Evolutionary conservation across 495 filamentous ascomycete genomes (phyloP).

Genomic region (Cryomyces antarcticus): DNA sequence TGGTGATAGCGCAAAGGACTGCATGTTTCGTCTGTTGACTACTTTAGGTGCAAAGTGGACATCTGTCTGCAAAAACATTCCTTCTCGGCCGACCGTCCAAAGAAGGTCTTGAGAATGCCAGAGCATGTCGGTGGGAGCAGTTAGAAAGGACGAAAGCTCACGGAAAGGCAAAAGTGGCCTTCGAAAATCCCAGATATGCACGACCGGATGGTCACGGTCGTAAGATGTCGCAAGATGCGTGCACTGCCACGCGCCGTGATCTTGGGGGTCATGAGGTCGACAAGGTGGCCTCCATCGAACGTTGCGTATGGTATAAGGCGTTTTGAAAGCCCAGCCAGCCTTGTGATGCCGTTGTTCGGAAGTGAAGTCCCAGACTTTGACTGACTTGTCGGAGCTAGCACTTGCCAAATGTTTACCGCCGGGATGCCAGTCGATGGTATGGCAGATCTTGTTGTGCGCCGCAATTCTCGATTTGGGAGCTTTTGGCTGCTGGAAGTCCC

Average conservation of each 20-base stretch:
- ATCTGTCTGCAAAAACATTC: conserved; percentile 74
- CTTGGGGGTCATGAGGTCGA: conserved; percentile 45
- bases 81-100: conserved; percentile 76
- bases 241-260: conserved; percentile 42
- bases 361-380: conserved; percentile 89
- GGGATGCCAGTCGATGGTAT: conserved; percentile 83
- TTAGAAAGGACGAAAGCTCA: conserved; percentile 59
- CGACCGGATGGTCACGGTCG: conserved; percentile 40
- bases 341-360: conserved; percentile 63
- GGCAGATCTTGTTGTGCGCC: conserved; percentile 65
- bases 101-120: conserved; percentile 83
- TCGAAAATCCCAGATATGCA: conserved; percentile 87
- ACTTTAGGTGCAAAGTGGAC: conserved; percentile 61
- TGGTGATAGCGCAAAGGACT: conserved; percentile 39
- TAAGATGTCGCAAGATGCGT: conserved; percentile 50
- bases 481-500: conserved; percentile 42
- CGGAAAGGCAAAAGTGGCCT: conserved; percentile 70
- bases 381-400: conserved; percentile 60
- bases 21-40: conserved; percentile 48
- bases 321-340: conserved; percentile 36
- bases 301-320: conserved; percentile 47
- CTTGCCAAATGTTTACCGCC: conserved; percentile 81
- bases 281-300: conserved; percentile 74
- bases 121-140: conserved; percentile 51
- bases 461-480: conserved; percentile 50